phyloP scores from a whole-genome alignment of 2,329 filamentous ascomycete genomes.

The Aspergillus sp. region DNA sequence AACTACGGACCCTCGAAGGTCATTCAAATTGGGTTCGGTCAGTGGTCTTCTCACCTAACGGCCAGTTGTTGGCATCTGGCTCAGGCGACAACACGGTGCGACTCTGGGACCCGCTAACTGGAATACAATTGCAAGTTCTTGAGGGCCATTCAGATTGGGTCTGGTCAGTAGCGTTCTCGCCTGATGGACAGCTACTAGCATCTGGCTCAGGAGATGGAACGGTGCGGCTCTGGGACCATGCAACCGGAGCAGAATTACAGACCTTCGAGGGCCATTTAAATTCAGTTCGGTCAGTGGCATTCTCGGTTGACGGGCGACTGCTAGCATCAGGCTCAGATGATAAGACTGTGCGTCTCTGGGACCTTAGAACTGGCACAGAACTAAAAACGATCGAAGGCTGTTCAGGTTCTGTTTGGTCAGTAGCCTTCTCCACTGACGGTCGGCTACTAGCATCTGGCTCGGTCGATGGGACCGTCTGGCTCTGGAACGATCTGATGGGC shows the following conservation, averaged over 20 bases:
- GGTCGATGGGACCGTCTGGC: no score
- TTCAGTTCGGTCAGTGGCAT: slow-evolving; percentile 10
- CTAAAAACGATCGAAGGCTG: no score
- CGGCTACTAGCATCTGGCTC: neutral
- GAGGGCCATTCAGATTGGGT: slow-evolving; percentile 10
- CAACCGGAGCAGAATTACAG: neutral
- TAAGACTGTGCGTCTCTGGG: slow-evolving; percentile 15
- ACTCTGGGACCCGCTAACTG: slow-evolving; percentile 13
- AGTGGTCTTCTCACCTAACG: slow-evolving; percentile 15
- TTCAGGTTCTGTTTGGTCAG: neutral
- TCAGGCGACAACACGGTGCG: slow-evolving; percentile 5
- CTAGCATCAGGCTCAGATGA: slow-evolving; percentile 17
- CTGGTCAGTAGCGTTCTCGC: slow-evolving; percentile 17
- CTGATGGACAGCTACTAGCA: slow-evolving; percentile 17
- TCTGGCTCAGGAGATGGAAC: slow-evolving; percentile 15
- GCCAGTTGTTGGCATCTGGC: slow-evolving; percentile 18
- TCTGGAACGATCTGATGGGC: slow-evolving; percentile 18
- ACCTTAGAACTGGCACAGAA: slow-evolving; percentile 5
- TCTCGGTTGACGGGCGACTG: slow-evolving; percentile 17
- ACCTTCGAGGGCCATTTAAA: slow-evolving; percentile 1
- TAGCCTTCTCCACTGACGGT: neutral
- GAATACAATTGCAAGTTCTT: slow-evolving; percentile 10
- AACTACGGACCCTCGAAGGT: slow-evolving; percentile 7
- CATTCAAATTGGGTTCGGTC: slow-evolving; percentile 11
- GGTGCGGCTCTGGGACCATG: slow-evolving; percentile 14